Evolutionary conservation across 148 eudicot genomes (phyloP).

Genomic region (Beta vulgaris): DNA sequence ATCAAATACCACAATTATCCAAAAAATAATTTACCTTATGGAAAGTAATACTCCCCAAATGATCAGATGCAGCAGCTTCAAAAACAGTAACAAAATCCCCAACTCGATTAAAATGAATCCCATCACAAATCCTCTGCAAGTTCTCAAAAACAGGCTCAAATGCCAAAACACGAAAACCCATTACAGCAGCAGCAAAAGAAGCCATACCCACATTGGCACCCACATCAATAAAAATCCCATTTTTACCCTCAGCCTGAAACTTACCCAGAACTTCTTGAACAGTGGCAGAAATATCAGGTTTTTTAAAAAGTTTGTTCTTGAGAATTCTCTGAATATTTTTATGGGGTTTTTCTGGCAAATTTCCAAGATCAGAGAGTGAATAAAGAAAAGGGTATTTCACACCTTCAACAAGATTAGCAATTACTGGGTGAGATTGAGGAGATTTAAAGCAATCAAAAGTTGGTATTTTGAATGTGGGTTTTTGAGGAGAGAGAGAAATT

Average conservation of each 20-base stretch:
- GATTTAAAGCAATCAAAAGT: constrained; percentile 71
- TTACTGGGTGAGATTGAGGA: constrained; percentile 79
- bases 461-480: constrained; percentile 30
- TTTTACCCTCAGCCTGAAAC: constrained; percentile 40
- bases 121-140: constrained; percentile 94
- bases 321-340: constrained; percentile 75
- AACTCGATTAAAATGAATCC: constrained; percentile 79
- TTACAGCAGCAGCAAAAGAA: constrained; percentile 82
- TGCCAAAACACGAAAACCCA: constrained; percentile 80
- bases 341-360: constrained; percentile 80
- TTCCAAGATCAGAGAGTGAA: constrained; percentile 75
- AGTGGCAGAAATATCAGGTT: constrained; percentile 75
- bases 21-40: constrained; percentile 55
- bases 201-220: constrained; percentile 99
- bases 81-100: constrained; percentile 67
- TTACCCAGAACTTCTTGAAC: constrained; percentile 64
- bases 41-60: constrained; percentile 66
- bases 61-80: constrained; percentile 94
- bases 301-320: constrained; percentile 67
- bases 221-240: constrained; percentile 77
- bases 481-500: constrained; percentile 17
- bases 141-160: constrained; percentile 98
- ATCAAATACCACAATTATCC: too few relatives aligned
- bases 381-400: constrained; percentile 69
- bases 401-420: constrained; percentile 76